Conservation (phyloP, 306 rosid genomes). For the Trifolium dubium region DNA sequence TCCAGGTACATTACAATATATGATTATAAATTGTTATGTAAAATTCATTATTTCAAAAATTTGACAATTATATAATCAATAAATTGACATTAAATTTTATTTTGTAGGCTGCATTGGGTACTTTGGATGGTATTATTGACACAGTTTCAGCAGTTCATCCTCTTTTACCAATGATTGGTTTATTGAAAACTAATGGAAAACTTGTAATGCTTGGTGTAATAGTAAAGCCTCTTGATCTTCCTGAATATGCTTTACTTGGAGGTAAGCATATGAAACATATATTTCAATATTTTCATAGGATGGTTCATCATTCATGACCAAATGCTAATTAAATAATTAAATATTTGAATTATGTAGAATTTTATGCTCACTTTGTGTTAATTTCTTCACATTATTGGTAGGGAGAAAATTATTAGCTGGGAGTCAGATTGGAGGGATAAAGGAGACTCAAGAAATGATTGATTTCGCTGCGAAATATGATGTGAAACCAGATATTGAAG, state of each 20-base stretch:
- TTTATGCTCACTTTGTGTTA: neutral
- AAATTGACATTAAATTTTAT: neutral
- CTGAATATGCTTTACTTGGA: slow-evolving; percentile 30
- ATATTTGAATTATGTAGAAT: neutral
- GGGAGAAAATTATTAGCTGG: slow-evolving; percentile 38
- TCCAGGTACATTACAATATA: slow-evolving; percentile 32
- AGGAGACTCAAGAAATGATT: slow-evolving; percentile 36
- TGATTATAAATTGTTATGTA: too few species aligned
- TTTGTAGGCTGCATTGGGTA: slow-evolving; percentile 32
- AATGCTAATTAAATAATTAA: neutral
- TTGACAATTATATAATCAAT: too few species aligned
- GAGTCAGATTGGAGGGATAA: slow-evolving; percentile 16
- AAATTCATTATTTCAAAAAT: too few species aligned
- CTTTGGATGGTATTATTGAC: slow-evolving; percentile 54
- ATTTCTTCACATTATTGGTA: neutral
- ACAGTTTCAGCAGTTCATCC: slow-evolving; percentile 46
- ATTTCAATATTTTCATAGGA: too few species aligned
- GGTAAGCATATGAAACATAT: slow-evolving; percentile 17
- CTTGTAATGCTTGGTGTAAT: slow-evolving; percentile 48
- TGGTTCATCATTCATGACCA: too few species aligned
- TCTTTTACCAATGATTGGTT: slow-evolving; percentile 34
- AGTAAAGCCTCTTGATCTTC: slow-evolving; percentile 46
- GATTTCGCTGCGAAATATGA: slow-evolving; percentile 29
- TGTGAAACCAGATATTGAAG: slow-evolving; percentile 31
- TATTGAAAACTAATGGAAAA: slow-evolving; percentile 47